Base-by-base conservation (phyloP, 768 basidiomycete species). In the Hysterangium stoloniferum region DNA sequence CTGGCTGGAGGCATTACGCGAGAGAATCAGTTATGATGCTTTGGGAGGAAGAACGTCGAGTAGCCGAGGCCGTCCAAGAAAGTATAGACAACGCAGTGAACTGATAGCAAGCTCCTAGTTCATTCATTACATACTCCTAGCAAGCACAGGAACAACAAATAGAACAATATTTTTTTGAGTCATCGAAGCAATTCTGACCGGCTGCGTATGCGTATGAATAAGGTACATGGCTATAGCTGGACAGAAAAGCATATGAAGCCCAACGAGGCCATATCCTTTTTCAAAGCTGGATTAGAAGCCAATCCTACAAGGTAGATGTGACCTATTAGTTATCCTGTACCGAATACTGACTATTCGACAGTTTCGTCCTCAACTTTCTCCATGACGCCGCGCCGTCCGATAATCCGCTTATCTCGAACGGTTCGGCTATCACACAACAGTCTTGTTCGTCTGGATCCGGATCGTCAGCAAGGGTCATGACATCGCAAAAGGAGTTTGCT, bases 181-280 rank as follows among this genome's bases (percentile, higher is more conserved):
- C 34, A 11, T 11, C 11, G 19, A 19, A 35, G 34, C 19, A 35
- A 19, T 11, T 35, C 12, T 35, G 11, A 35, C 19, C 12, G 19
- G 19, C 19, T 19, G 19, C 19, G 11, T 35, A 11, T 11, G 34
- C 11, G 34, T 35, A 35, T 3, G 13, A 12, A 13, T 6, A 56
- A 95, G 91, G 88, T 93, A 86, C 64, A 88, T 94, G 80, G 88
- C 91, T 90, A 86, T 58, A 78, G 74, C 20, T 95, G 88, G 81
- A 83, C 82, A n/a, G 71, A 73, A 48, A 77, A 76, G 43, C 70
- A 84, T 33, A 85, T 84, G 53, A 86, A 84, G 65, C 66, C 72
- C 7, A 92, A 97, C 11, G 93, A 98, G 52, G 90, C 89, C 0
- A 58, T 83, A 22, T 72, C 76, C n/a, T 78, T 88, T 31, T 73